A percentile compares a stretch with the other conserved stretches of the same genome.
Evolutionary conservation across 805 yeast genomes (phyloP).

Genomic region (Kregervanrija delftensis): DNA sequence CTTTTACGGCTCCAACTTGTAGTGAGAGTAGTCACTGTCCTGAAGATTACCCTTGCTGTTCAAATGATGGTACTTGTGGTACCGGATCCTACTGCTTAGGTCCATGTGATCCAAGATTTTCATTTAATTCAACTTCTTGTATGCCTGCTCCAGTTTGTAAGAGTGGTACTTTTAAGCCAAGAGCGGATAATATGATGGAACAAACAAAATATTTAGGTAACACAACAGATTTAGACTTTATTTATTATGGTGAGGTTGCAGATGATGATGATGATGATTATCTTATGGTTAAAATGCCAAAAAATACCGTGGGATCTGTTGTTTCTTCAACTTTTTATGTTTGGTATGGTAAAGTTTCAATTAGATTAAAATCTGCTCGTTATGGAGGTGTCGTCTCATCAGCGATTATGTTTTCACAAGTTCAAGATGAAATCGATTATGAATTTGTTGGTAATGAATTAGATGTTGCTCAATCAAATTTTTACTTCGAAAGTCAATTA

Average conservation of each 20-base stretch:
- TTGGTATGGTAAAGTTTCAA: conserved; percentile 82
- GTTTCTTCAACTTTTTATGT: conserved; percentile 70
- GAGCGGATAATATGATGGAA: conserved; percentile 21
- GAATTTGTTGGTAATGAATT: conserved; percentile 79
- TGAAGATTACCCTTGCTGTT: conserved; percentile 76
- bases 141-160: conserved; percentile 80
- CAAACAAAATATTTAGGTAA: conserved; percentile 50
- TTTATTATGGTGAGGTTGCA: conserved; percentile 53
- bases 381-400: conserved; percentile 79
- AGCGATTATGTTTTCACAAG: conserved; percentile 72
- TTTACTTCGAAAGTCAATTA: conserved; percentile 66
- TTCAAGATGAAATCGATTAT: conserved; percentile 84
- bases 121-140: conserved; percentile 63
- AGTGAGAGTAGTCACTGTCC: conserved; percentile 59
- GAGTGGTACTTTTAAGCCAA: conserved; percentile 37
- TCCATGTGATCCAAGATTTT: conserved; percentile 76
- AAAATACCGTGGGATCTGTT: conserved; percentile 68
- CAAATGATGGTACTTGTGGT: conserved; percentile 52
- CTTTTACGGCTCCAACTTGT: conserved; percentile 33
- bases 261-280: conserved; percentile 54
- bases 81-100: conserved; percentile 58
- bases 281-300: conserved; percentile 70
- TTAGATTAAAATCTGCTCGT: conserved; percentile 66
- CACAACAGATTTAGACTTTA: conserved; percentile 60
- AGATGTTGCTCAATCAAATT: conserved; percentile 67